phyloP scores from a whole-genome alignment of 345 rosid species.

The Pugionium cornutum region DNA sequence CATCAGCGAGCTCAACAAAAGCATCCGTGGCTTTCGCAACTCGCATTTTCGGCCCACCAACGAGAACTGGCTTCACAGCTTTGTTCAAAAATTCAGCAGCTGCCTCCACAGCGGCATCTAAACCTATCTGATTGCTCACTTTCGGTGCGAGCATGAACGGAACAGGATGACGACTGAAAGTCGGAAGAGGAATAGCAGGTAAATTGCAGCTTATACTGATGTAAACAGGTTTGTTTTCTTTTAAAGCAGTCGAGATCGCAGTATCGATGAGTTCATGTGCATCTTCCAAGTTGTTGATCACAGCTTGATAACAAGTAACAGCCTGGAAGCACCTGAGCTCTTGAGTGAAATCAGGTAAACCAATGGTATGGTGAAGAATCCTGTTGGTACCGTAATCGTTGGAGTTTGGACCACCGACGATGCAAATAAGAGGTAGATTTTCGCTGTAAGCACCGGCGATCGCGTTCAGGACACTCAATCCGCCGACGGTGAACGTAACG shows the following conservation, averaged over 20 bases:
- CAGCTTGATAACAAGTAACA: slow-evolving; percentile 60
- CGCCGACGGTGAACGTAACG: slow-evolving; percentile 75
- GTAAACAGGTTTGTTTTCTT: slow-evolving; percentile 72
- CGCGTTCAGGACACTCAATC: slow-evolving; percentile 58
- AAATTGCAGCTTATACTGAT: slow-evolving; percentile 62
- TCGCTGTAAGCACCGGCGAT: slow-evolving; percentile 71
- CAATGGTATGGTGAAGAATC: slow-evolving; percentile 67
- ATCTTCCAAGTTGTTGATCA: slow-evolving; percentile 58
- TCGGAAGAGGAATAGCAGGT: slow-evolving; percentile 52
- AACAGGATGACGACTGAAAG: slow-evolving; percentile 50
- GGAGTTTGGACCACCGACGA: slow-evolving; percentile 68
- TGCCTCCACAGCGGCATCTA: slow-evolving; percentile 59
- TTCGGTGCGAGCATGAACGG: slow-evolving; percentile 48
- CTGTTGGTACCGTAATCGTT: slow-evolving; percentile 63
- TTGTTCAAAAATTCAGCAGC: slow-evolving; percentile 56
- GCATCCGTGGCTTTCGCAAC: slow-evolving; percentile 49
- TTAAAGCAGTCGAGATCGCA: slow-evolving; percentile 53
- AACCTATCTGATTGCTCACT: slow-evolving; percentile 47
- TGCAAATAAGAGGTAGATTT: slow-evolving; percentile 59
- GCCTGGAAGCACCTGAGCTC: slow-evolving; percentile 64
- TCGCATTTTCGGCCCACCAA: slow-evolving; percentile 56
- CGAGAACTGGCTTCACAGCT: slow-evolving; percentile 60
- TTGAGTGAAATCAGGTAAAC: slow-evolving; percentile 62
- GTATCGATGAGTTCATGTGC: slow-evolving; percentile 61
- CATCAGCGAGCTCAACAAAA: slow-evolving; percentile 55